Evolutionary conservation across 371 early-diverging fungal genomes (phyloP).

Genomic region (Lichtheimia hyalospora): DNA sequence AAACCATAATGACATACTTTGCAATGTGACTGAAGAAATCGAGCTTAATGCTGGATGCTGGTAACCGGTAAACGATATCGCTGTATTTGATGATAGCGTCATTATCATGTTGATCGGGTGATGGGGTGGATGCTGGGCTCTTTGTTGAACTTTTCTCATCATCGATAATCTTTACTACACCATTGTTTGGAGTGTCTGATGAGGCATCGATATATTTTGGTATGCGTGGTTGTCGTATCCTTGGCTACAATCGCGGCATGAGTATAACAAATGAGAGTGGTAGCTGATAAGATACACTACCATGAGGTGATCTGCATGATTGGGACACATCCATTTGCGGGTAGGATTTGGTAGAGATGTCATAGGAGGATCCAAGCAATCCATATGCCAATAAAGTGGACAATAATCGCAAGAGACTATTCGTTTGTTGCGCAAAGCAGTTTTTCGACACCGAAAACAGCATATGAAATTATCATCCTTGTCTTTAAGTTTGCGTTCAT

Average conservation of each 20-base stretch:
- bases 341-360: constrained; percentile 58
- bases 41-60: constrained; percentile 40
- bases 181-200: constrained; percentile 2
- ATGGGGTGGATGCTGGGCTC: neutral
- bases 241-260: constrained; percentile 15
- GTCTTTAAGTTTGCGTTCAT: constrained; percentile 52
- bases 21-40: constrained; percentile 24
- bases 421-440: constrained; percentile 47
- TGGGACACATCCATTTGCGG: constrained; percentile 87
- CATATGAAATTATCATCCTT: constrained; percentile 50
- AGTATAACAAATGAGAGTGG: too few species aligned
- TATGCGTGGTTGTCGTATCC: constrained; percentile 22
- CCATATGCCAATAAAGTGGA: constrained; percentile 81
- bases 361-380: constrained; percentile 80
- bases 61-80: constrained; percentile 40
- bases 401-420: constrained; percentile 87
- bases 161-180: neutral
- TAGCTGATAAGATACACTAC: constrained; percentile 11
- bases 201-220: constrained; percentile 12
- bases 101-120: constrained; percentile 12
- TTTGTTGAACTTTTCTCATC: neutral
- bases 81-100: constrained; percentile 23
- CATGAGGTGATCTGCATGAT: constrained; percentile 74
- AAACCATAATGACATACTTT: neutral
- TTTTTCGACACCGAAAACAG: constrained; percentile 65